A percentile compares a stretch with the other conserved stretches of the same genome.
These are phyloP conservation scores for Fagus crenata DNA, from an alignment of 306 rosid genomes.

Conservation along the genomic window DNA sequence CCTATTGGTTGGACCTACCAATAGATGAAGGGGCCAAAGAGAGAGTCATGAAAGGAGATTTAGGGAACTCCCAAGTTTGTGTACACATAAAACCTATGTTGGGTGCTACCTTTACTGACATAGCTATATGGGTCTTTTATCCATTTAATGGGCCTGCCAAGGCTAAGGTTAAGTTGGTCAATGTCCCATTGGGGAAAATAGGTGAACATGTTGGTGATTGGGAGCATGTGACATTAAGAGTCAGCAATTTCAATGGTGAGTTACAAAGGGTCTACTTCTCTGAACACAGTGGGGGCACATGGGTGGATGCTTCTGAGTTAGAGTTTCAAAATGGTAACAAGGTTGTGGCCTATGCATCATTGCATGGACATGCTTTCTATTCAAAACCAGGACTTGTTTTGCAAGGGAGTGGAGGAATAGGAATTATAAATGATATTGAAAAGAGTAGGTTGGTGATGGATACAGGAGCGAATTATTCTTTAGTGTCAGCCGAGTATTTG, in stretches of 20 bases:
- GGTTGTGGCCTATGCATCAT: constrained; percentile 53
- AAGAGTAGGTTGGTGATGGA: constrained; percentile 51
- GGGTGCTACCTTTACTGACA: constrained; percentile 68
- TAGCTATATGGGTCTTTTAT: constrained; percentile 69
- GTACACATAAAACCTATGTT: constrained; percentile 68
- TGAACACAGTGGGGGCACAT: constrained; percentile 64
- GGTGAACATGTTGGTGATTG: constrained; percentile 81
- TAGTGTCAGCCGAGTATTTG: constrained; percentile 56
- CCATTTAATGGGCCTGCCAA: constrained; percentile 75
- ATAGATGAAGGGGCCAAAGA: constrained; percentile 36
- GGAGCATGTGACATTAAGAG: constrained; percentile 76
- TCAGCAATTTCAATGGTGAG: constrained; percentile 71
- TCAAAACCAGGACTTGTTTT: constrained; percentile 57
- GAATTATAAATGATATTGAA: constrained; percentile 62
- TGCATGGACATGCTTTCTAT: constrained; percentile 65
- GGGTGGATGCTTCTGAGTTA: constrained; percentile 59
- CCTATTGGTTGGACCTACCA: constrained; percentile 71
- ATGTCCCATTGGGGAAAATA: constrained; percentile 49
- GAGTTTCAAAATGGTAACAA: constrained; percentile 54
- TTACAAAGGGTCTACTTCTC: constrained; percentile 56
- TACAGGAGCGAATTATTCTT: constrained; percentile 32
- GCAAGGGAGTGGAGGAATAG: constrained; percentile 56
- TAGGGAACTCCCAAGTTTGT: constrained; percentile 43
- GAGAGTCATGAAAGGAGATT: constrained; percentile 55
- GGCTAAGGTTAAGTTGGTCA: constrained; percentile 47